Conservation (phyloP, 2,329 filamentous ascomycete genomes). For the Lachnellula arida region DNA sequence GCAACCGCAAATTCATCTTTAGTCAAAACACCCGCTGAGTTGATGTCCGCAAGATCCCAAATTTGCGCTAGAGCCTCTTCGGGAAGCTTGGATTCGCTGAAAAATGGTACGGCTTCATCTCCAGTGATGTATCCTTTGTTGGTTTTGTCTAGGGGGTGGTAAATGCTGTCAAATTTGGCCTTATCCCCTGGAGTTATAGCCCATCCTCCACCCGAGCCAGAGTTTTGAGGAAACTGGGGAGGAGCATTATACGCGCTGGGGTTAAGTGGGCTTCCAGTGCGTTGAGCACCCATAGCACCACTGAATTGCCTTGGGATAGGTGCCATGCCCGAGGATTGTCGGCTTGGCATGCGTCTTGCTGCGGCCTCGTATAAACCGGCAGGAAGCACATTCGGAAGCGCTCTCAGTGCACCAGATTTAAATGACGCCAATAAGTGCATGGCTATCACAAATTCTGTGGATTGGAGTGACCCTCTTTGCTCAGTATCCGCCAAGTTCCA, state of each 20-base stretch:
- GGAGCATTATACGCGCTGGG: conserved; percentile 42
- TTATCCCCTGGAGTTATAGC: conserved; percentile 80
- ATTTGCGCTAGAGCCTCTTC: conserved; percentile 90
- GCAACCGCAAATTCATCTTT: conserved; percentile 94
- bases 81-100: conserved; percentile 84
- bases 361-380: conserved; percentile 88
- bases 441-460: conserved; percentile 93
- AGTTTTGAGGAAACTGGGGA: conserved; percentile 29
- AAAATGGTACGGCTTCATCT: conserved; percentile 90
- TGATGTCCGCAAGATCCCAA: conserved; percentile 95
- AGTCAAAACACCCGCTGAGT: conserved; percentile 78
- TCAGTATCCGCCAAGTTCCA: conserved; percentile 95
- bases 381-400: conserved; percentile 74
- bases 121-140: conserved; percentile 83
- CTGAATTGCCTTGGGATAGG: conserved; percentile 81
- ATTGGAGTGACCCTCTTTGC: conserved; percentile 78
- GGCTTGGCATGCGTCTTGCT: conserved; percentile 56
- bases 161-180: conserved; percentile 80
- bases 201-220: conserved; percentile 63
- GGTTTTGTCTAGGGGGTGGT: conserved; percentile 74
- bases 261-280: conserved; percentile 55
- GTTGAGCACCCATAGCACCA: conserved; percentile 50
- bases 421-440: conserved; percentile 95
- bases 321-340: conserved; percentile 44
- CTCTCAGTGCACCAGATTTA: conserved; percentile 76